Evolutionary conservation across 1,284 basidiomycete genomes (phyloP).

Genomic region (Ganoderma lingzhi): DNA sequence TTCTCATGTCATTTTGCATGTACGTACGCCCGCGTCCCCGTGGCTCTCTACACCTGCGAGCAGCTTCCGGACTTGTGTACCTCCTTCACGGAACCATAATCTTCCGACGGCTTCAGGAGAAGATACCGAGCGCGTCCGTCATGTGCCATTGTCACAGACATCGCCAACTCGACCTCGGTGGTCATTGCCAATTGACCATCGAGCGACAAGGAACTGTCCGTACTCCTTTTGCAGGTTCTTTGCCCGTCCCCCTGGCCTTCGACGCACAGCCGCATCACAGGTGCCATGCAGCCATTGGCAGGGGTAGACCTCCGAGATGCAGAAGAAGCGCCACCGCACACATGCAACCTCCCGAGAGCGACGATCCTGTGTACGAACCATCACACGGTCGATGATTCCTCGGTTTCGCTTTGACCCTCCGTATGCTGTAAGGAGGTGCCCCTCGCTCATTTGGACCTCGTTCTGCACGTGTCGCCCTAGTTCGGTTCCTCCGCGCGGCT

Average conservation of each 20-base stretch:
- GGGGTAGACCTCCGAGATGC: neutral
- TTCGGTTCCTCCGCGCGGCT: slow-evolving; percentile 14
- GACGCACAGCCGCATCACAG: neutral
- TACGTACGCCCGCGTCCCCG: neutral
- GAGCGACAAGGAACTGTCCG: neutral
- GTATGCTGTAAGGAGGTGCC: slow-evolving; percentile 1
- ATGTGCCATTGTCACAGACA: neutral
- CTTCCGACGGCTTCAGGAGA: neutral
- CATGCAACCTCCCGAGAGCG: neutral
- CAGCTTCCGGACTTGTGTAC: neutral
- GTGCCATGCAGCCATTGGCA: neutral
- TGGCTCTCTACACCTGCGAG: neutral
- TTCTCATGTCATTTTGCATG: neutral
- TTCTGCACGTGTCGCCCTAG: slow-evolving; percentile 9
- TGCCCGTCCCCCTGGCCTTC: neutral
- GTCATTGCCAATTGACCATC: neutral
- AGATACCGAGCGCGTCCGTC: neutral
- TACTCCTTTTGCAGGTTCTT: neutral
- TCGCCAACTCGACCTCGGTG: neutral
- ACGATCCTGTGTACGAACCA: neutral
- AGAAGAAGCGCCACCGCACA: neutral
- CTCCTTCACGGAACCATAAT: neutral
- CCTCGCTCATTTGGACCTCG: neutral
- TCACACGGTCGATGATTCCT: neutral
- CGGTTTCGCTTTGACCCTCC: no score